Base-by-base conservation (phyloP, 1,284 basidiomycete species). In the Trametes pubescens region DNA sequence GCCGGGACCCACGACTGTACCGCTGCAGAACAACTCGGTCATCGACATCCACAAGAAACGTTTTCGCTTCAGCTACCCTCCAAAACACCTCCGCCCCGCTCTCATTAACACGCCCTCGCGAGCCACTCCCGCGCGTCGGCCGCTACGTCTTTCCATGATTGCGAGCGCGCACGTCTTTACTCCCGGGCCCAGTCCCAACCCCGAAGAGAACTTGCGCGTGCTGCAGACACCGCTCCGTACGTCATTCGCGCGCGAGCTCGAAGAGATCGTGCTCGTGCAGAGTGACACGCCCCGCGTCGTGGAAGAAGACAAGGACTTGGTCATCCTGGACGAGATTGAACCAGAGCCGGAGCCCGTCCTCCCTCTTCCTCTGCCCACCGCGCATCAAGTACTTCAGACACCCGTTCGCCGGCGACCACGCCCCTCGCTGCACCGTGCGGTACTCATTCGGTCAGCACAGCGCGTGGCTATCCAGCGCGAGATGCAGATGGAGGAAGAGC, bases 81-180 rank as follows among this genome's bases (percentile, higher is more conserved):
- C 90, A 3, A 91, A 90, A 71, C 86, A 90, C 57, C 77, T 89
- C n/a, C 84, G 89, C 38, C 78, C 83, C 6, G 78, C 80, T 1
- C 75, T 90, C 14, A 75, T 85, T 22, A 79, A 83, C 26, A 84
- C 85, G 13, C 87, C 86, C 40, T 66, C 71, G 18, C 64, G 60
- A 13, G 59, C 70, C 65, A 57, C 59, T 38, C 53, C 62, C 57
- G 48, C 49, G 6, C 72, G 76, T 22, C 81, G 85, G 22, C 80
- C 83, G 4, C 80, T 88, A 3, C 84, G 90, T 32, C 81, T 92
- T 65, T 90, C 88, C 8, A 89, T 92, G 87, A 90, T 92, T 48
- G 81, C 86, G 37, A 87, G 86, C 61, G 88, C 88, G 0, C 83
- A 90, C 67, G 89, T 92, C 5, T 91, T 91, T 73, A 85, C 86